These are phyloP conservation scores for Xylariaceae sp. DNA, from an alignment of 2,329 filamentous ascomycete species.

Conservation along the genomic window DNA sequence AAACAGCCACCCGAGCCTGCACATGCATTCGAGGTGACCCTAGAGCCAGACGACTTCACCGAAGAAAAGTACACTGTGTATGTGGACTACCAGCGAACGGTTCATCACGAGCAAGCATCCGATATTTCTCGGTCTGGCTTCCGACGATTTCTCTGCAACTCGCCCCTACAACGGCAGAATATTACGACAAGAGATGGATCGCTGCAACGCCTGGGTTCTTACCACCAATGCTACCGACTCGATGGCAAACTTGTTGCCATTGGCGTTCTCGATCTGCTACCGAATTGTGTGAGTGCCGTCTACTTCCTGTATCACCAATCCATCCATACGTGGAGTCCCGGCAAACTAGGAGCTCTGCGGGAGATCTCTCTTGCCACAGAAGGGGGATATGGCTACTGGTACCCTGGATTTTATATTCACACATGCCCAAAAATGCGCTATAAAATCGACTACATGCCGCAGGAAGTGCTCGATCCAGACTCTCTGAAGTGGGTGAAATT, in stretches of 20 bases:
- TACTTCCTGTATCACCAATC: conserved; percentile 81
- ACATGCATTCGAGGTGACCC: conserved; percentile 63
- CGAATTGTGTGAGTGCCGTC: conserved; percentile 73
- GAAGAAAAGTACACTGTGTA: conserved; percentile 73
- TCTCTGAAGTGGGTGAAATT: conserved; percentile 59
- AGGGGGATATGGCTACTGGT: conserved; percentile 70
- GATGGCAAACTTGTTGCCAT: conserved; percentile 73
- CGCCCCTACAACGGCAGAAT: conserved; percentile 54
- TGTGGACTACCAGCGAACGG: conserved; percentile 68
- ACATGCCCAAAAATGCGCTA: conserved; percentile 79
- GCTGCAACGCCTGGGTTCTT: conserved; percentile 62
- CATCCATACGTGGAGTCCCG: conserved; percentile 64
- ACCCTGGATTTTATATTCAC: conserved; percentile 79
- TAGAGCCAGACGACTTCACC: conserved; percentile 68
- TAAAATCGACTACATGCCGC: conserved; percentile 74
- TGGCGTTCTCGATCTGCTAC: conserved; percentile 72
- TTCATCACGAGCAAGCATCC: conserved; percentile 63
- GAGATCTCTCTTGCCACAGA: conserved; percentile 70
- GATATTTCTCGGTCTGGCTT: conserved; percentile 62
- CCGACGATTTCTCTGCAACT: conserved; percentile 68
- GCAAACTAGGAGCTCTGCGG: conserved; percentile 70
- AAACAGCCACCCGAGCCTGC: conserved; percentile 59
- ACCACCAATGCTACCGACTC: conserved; percentile 76
- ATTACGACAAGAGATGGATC: conserved; percentile 44
- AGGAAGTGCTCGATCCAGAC: conserved; percentile 69